These are phyloP conservation scores for Zelonia costaricensis DNA, from an alignment of 208 protist species.

Conservation along the genomic window DNA sequence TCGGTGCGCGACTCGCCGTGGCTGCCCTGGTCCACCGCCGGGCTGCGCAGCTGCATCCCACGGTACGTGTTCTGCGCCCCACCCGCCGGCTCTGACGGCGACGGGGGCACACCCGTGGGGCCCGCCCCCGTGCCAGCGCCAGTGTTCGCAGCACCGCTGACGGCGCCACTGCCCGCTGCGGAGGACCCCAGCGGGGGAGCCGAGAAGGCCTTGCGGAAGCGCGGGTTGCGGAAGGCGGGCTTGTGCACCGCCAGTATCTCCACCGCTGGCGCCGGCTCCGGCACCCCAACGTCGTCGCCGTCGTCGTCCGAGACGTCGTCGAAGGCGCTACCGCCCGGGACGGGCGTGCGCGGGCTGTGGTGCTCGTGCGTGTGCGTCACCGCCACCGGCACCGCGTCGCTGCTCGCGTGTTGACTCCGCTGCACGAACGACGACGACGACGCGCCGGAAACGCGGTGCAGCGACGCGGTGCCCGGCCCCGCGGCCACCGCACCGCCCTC, in stretches of 20 bases:
- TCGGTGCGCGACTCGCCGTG: not conserved
- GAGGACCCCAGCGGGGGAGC: too few species aligned
- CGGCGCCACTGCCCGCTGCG: too few species aligned
- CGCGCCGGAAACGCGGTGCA: not conserved
- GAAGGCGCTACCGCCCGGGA: conserved; percentile 6
- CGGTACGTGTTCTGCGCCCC: too few species aligned
- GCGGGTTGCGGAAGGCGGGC: not conserved
- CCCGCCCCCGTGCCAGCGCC: too few species aligned
- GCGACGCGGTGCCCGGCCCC: too few species aligned
- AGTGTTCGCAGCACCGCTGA: too few species aligned
- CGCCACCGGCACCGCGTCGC: too few species aligned
- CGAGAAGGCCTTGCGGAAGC: not conserved
- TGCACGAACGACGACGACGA: not conserved
- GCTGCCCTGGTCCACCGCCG: not conserved
- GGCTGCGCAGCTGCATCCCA: too few species aligned
- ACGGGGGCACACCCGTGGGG: too few species aligned
- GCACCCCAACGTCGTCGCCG: not conserved
- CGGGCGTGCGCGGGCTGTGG: not conserved
- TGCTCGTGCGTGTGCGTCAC: not conserved
- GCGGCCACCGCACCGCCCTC: not conserved
- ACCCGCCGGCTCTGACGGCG: not conserved
- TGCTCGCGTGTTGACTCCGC: too few species aligned
- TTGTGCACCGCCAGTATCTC: not conserved
- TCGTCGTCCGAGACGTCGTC: conserved; percentile 7
- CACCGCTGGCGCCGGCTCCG: not conserved